phyloP scores from a whole-genome alignment of 352 stramenopile genomes.

The Pythium plurisporium region DNA sequence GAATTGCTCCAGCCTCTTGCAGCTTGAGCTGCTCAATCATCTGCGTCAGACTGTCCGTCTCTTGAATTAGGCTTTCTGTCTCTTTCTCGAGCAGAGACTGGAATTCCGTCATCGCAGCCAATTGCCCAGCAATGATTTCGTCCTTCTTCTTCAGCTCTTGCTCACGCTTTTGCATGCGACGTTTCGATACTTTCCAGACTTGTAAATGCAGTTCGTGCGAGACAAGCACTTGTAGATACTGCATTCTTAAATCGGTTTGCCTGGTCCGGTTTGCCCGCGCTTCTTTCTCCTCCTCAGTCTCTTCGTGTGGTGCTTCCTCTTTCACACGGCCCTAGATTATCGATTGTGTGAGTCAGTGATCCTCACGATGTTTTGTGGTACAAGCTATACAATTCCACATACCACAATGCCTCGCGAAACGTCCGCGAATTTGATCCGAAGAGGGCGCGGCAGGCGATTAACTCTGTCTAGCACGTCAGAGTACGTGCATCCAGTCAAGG shows the following conservation, averaged over 20 bases:
- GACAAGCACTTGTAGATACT: slow-evolving; percentile 77
- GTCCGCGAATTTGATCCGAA: slow-evolving; percentile 84
- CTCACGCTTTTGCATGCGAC: slow-evolving; percentile 41
- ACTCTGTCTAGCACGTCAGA: slow-evolving; percentile 74
- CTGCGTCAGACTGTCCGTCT: slow-evolving; percentile 45
- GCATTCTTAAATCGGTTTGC: slow-evolving; percentile 61
- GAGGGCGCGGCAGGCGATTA: slow-evolving; percentile 51
- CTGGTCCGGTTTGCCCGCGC: slow-evolving; percentile 44
- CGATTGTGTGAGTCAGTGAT: background rate
- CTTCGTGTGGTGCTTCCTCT: slow-evolving; percentile 50
- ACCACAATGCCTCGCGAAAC: slow-evolving; percentile 80
- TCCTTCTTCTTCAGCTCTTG: slow-evolving; percentile 55
- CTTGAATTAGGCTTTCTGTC: slow-evolving; percentile 45
- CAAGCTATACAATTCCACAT: too few relatives aligned
- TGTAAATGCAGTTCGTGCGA: slow-evolving; percentile 72
- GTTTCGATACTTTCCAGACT: slow-evolving; percentile 61
- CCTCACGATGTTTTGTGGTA: background rate
- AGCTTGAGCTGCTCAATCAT: slow-evolving; percentile 59
- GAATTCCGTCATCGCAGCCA: slow-evolving; percentile 42
- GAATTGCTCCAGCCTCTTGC: slow-evolving; percentile 49
- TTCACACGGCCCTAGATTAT: slow-evolving; percentile 48
- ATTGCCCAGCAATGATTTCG: slow-evolving; percentile 41
- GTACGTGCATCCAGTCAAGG: slow-evolving; percentile 76
- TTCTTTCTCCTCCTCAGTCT: slow-evolving; percentile 72
- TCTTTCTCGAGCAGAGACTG: slow-evolving; percentile 54